A percentile compares a stretch with the other conserved stretches of the same genome.
Conservation (phyloP, 140 eudicot genomes). For the Stevia rebaudiana region DNA sequence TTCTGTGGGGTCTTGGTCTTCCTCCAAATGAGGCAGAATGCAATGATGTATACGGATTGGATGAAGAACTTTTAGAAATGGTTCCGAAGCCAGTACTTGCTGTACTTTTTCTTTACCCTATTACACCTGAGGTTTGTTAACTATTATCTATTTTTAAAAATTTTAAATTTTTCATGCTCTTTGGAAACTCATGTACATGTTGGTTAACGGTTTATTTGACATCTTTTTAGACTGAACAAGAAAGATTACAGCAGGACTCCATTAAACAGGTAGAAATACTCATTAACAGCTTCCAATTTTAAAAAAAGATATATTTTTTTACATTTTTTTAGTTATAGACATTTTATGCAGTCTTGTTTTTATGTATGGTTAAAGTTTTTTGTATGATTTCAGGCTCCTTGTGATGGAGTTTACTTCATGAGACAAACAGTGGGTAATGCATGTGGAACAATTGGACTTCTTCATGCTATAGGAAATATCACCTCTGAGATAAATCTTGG, state of each 20-base stretch:
- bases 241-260: conserved; percentile 60
- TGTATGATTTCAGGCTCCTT: conserved; percentile 45
- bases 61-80: conserved; percentile 81
- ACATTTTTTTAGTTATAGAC: not conserved
- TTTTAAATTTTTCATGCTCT: not conserved
- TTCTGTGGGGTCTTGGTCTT: conserved; percentile 87
- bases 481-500: conserved; percentile 82
- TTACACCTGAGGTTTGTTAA: conserved; percentile 56
- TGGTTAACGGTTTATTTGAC: not conserved
- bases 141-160: not conserved
- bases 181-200: not conserved
- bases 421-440: conserved; percentile 99
- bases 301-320: not conserved
- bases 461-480: conserved; percentile 92
- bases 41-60: conserved; percentile 82
- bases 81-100: conserved; percentile 91
- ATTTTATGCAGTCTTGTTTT: not conserved
- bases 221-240: conserved; percentile 71
- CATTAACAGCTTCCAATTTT: not conserved
- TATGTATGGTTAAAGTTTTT: not conserved
- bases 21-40: conserved; percentile 76
- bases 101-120: conserved; percentile 74
- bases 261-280: conserved; percentile 40
- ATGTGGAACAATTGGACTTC: conserved; percentile 98
- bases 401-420: conserved; percentile 75